These are phyloP conservation scores for Xylaria bambusicola DNA, from an alignment of 495 filamentous ascomycete species.

Conservation along the genomic window DNA sequence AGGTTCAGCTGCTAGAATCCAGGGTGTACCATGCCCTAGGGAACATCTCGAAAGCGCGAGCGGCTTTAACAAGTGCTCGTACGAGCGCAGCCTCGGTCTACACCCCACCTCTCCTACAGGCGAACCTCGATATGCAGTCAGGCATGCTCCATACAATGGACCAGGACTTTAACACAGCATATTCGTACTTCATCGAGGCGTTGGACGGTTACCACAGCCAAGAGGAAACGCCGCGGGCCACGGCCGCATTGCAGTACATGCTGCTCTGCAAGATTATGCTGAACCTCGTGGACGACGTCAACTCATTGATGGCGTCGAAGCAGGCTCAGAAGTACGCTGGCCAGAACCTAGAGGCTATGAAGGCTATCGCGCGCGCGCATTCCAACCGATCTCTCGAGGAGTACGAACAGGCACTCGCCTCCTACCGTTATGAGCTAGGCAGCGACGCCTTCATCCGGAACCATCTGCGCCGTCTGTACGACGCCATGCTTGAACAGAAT, in stretches of 20 bases:
- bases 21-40: constrained; percentile 96
- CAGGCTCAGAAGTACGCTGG: constrained; percentile 95
- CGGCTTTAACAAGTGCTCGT: constrained; percentile 88
- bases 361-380: constrained; percentile 93
- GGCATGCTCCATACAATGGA: constrained; percentile 98
- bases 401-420: constrained; percentile 87
- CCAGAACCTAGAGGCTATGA: constrained; percentile 95
- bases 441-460: constrained; percentile 93
- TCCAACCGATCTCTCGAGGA: constrained; percentile 92
- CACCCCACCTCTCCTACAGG: constrained; percentile 92
- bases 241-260: constrained; percentile 97
- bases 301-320: constrained; percentile 87
- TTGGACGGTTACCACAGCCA: constrained; percentile 94
- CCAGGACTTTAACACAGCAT: constrained; percentile 97
- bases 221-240: constrained; percentile 81
- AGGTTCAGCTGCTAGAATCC: constrained; percentile 96
- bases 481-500: constrained; percentile 98
- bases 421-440: constrained; percentile 88
- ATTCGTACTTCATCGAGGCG: constrained; percentile 98
- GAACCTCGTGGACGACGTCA: constrained; percentile 94
- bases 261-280: constrained; percentile 99
- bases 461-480: constrained; percentile 90
- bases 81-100: constrained; percentile 96
- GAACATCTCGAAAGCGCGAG: constrained; percentile 94
- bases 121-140: constrained; percentile 96